These are phyloP conservation scores for Melanogaster broomeanus DNA, from an alignment of 768 basidiomycete species.

Conservation along the genomic window DNA sequence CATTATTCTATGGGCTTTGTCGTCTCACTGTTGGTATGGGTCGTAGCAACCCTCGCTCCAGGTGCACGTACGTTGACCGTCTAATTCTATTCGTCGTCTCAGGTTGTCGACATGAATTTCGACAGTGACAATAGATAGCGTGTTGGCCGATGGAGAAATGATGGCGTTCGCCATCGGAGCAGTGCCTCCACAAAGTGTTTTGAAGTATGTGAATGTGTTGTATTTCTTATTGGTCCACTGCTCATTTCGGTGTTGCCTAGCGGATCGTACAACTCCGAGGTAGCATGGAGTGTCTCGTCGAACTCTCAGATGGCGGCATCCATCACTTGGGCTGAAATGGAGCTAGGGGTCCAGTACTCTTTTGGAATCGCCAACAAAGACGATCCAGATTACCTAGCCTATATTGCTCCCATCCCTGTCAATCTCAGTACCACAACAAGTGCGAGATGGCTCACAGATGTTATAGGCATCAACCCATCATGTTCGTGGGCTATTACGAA, in stretches of 20 bases:
- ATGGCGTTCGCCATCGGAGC: slow-evolving; percentile 27
- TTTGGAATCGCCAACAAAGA: slow-evolving; percentile 13
- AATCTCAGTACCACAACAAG: slow-evolving; percentile 14
- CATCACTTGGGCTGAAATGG: slow-evolving; percentile 26
- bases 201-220: slow-evolving; percentile 18
- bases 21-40: slow-evolving; percentile 19
- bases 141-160: slow-evolving; percentile 21
- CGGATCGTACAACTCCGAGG: not conserved
- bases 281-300: slow-evolving; percentile 1
- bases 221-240: not conserved
- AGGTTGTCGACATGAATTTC: not conserved
- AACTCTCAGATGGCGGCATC: slow-evolving; percentile 18
- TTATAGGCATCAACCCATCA: slow-evolving; percentile 25
- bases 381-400: slow-evolving; percentile 16
- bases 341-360: slow-evolving; percentile 25
- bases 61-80: slow-evolving; percentile 21
- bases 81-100: not conserved
- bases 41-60: slow-evolving; percentile 22
- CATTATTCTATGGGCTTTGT: slow-evolving; percentile 20
- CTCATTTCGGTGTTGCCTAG: slow-evolving; percentile 7
- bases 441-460: slow-evolving; percentile 31
- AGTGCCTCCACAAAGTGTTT: slow-evolving; percentile 20
- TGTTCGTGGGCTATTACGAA: slow-evolving; percentile 33
- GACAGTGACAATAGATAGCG: slow-evolving; percentile 22
- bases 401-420: slow-evolving; percentile 19